Base-by-base conservation (phyloP, 306 rosid species). In the Glycine tomentella region DNA sequence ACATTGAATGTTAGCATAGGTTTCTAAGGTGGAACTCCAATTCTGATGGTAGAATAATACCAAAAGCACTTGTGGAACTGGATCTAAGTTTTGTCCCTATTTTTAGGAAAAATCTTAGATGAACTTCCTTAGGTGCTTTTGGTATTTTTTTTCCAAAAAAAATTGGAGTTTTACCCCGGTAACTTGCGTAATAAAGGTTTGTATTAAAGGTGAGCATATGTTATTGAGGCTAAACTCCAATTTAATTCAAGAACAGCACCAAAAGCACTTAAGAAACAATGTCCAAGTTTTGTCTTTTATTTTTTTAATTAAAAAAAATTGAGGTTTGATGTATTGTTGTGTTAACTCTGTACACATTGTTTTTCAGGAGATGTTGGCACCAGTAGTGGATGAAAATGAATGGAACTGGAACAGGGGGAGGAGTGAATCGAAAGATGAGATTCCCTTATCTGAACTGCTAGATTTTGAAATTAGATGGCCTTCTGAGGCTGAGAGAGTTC, bases 401-500 rank as follows among this genome's bases (percentile, higher is more conserved):
- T 86, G 87, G 20, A n/a, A n/a, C n/a, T n/a, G n/a, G n/a, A 65
- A 50, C 78, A 85, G 92, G 78, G 84, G 88, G 51, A 84, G 81
- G 77, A 72, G 53, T 85, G 86, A 85, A 9, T 17, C 66, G 15
- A 90, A 86, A 34, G 89, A 89, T 31, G 94, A 87, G 87, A 80
- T 91, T 67, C 87, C 88, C 9, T 84, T 95, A 62, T 87, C 92
- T 68, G 88, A 95, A 79, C 86, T 91, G 55, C 82, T 93, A 31
- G 89, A 92, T 87, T 84, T 95, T 75, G 94, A 93, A 82, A 92
- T 93, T 80, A 90, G 84, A 81, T 90, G 91, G 98, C 83, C 87
- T 78, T 83, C 93, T 61, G 91, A 87, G 83, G 84, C 85, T 1
- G 94, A 95, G 81, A 84, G 81, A 77, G 38, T 70, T 58, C 82